Evolutionary conservation across 1,284 basidiomycete species (phyloP).

Genomic region (Naganishia sp.): DNA sequence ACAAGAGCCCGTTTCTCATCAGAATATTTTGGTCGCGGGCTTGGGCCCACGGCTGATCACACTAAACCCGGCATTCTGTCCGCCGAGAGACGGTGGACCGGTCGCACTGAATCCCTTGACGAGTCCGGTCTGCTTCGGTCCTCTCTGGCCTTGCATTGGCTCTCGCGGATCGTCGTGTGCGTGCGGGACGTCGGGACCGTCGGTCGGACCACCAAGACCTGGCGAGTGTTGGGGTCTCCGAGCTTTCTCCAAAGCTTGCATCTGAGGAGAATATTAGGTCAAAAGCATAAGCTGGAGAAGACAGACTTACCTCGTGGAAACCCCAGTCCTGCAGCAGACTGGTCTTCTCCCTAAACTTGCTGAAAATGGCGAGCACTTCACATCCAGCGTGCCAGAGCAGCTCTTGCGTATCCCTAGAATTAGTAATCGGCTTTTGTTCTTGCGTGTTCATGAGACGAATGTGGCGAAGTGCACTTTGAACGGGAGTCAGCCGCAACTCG

Average conservation of each 20-base stretch:
- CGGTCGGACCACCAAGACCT: background rate
- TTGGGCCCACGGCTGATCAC: conserved; percentile 28
- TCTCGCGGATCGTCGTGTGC: background rate
- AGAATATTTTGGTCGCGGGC: conserved; percentile 24
- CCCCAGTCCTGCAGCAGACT: conserved; percentile 90
- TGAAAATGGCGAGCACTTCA: conserved; percentile 91
- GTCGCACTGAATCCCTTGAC: conserved; percentile 33
- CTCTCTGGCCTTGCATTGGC: background rate
- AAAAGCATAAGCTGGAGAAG: too few species aligned
- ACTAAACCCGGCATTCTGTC: conserved; percentile 19
- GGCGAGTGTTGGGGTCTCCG: background rate
- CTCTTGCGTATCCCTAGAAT: conserved; percentile 72
- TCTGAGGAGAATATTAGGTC: too few species aligned
- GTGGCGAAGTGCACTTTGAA: conserved; percentile 43
- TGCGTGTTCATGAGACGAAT: conserved; percentile 75
- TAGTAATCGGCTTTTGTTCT: conserved; percentile 93
- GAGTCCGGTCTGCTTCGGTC: conserved; percentile 2
- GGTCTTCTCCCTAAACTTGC: conserved; percentile 78
- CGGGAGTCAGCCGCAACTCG: conserved; percentile 1
- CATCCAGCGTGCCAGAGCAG: conserved; percentile 88
- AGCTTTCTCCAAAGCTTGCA: conserved; percentile 32
- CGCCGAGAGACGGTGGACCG: conserved; percentile 32
- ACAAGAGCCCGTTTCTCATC: background rate
- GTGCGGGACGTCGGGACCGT: conserved; percentile 2
- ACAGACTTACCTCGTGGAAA: conserved; percentile 74